Evolutionary conservation across 2,329 filamentous ascomycete species (phyloP).

Genomic region (Plectosphaerella sp.): DNA sequence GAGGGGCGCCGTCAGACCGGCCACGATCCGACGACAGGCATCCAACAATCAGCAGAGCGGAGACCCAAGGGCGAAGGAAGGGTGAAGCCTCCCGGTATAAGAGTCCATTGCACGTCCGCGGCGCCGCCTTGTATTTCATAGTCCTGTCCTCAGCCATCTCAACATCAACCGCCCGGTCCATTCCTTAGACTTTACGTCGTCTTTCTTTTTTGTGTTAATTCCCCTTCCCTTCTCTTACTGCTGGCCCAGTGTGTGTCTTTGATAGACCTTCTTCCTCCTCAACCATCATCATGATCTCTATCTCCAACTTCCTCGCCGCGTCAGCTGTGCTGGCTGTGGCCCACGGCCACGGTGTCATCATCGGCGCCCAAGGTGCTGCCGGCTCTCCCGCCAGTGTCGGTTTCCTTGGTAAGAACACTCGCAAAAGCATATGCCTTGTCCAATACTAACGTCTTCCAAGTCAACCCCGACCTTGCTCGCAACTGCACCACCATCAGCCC

Average conservation of each 20-base stretch:
- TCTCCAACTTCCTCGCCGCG: constrained; percentile 25
- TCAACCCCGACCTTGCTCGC: constrained; percentile 51
- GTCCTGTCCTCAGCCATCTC: neutral
- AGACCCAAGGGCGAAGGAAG: neutral
- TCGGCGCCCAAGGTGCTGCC: constrained; percentile 38
- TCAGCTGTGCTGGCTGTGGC: constrained; percentile 28
- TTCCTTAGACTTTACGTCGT: constrained; percentile 6
- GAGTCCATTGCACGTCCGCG: constrained; percentile 1
- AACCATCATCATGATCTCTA: constrained; percentile 33
- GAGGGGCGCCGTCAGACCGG: too few relatives aligned
- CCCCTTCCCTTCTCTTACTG: constrained; percentile 20
- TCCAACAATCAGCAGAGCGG: too few relatives aligned
- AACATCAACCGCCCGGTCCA: constrained; percentile 1
- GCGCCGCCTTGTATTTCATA: constrained; percentile 6
- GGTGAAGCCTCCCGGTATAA: constrained; percentile 6
- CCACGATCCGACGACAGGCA: too few relatives aligned
- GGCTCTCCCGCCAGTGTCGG: constrained; percentile 43
- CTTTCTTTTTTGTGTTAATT: constrained; percentile 14
- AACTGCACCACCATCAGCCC: constrained; percentile 61
- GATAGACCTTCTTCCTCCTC: constrained; percentile 10
- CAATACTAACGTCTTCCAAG: constrained; percentile 23
- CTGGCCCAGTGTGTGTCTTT: constrained; percentile 8
- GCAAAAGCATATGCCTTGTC: constrained; percentile 1
- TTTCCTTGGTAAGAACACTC: constrained; percentile 35
- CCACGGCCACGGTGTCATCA: constrained; percentile 41